Percentiles rank a stretch among this genome's conserved stretches.
Conservation (phyloP, 148 eudicot species). For the Arctostaphylos glauca region DNA sequence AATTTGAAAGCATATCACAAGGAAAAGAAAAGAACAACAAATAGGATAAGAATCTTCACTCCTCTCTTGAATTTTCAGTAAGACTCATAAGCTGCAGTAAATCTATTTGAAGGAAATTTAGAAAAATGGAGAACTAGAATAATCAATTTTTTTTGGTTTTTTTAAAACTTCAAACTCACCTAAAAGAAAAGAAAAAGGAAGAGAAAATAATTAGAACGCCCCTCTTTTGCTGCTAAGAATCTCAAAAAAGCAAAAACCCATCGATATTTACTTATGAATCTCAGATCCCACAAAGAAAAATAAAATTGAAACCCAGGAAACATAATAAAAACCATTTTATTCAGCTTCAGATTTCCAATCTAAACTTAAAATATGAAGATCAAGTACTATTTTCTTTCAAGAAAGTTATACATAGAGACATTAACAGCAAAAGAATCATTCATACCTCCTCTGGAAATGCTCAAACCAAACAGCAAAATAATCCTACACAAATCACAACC, state of each 20-base stretch:
- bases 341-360: neutral
- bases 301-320: neutral
- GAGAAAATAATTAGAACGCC: neutral
- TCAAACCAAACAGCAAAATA: conserved; percentile 29
- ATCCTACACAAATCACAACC: conserved; percentile 33
- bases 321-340: neutral
- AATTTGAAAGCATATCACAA: too few relatives aligned
- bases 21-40: neutral
- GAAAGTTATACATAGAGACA: too few relatives aligned
- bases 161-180: neutral
- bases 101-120: neutral
- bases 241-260: neutral
- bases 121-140: neutral
- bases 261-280: neutral
- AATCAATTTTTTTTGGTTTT: neutral
- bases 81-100: conserved; percentile 1
- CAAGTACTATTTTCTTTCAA: neutral
- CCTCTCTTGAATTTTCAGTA: neutral
- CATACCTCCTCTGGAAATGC: conserved; percentile 34
- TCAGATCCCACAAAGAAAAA: conserved; percentile 12
- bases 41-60: neutral
- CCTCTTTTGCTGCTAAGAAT: neutral
- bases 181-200: neutral
- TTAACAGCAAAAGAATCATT: neutral
- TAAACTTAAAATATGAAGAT: neutral